Conservation (phyloP, 2,329 filamentous ascomycete genomes). For the Penicillium brevicompactum region DNA sequence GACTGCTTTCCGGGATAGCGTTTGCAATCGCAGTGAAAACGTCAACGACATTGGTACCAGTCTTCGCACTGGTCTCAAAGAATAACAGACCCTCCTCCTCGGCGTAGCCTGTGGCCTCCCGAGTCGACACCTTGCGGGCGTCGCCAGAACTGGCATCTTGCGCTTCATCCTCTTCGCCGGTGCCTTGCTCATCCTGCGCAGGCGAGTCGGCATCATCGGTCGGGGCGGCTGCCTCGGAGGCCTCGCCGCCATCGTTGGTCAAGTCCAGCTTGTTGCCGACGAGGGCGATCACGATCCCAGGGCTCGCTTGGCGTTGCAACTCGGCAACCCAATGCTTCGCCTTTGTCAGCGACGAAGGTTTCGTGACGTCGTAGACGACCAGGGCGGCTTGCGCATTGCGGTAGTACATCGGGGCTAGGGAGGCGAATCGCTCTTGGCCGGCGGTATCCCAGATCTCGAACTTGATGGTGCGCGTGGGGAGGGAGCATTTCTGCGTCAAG, state of each 20-base stretch:
- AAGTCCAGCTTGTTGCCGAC: constrained; percentile 97
- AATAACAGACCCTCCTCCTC: constrained; percentile 93
- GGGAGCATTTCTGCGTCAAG: constrained; percentile 96
- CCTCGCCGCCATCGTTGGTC: constrained; percentile 61
- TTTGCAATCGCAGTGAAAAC: constrained; percentile 99
- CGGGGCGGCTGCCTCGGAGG: constrained; percentile 26
- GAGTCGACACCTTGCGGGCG: constrained; percentile 84
- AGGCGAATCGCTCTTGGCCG: constrained; percentile 95
- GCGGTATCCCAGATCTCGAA: constrained; percentile 99
- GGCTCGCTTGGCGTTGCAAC: constrained; percentile 91
- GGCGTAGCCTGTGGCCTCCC: constrained; percentile 88
- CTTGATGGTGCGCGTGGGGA: constrained; percentile 75
- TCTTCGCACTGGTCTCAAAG: constrained; percentile 98
- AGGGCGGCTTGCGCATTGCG: constrained; percentile 96
- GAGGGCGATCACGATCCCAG: constrained; percentile 93
- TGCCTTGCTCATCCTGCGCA: constrained; percentile 43
- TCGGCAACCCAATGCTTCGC: constrained; percentile 99
- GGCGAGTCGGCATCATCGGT: constrained; percentile 41
- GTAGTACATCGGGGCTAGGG: constrained; percentile 98
- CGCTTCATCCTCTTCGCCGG: constrained; percentile 54
- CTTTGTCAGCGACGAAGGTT: constrained; percentile 91
- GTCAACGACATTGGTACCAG: constrained; percentile 87
- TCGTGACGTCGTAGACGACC: constrained; percentile 98
- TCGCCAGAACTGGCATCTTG: constrained; percentile 68
- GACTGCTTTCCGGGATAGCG: constrained; percentile 92